A percentile compares a stretch with the other conserved stretches of the same genome.
These are phyloP conservation scores for Onygenales sp. DNA, from an alignment of 2,329 filamentous ascomycete genomes.

Conservation along the genomic window DNA sequence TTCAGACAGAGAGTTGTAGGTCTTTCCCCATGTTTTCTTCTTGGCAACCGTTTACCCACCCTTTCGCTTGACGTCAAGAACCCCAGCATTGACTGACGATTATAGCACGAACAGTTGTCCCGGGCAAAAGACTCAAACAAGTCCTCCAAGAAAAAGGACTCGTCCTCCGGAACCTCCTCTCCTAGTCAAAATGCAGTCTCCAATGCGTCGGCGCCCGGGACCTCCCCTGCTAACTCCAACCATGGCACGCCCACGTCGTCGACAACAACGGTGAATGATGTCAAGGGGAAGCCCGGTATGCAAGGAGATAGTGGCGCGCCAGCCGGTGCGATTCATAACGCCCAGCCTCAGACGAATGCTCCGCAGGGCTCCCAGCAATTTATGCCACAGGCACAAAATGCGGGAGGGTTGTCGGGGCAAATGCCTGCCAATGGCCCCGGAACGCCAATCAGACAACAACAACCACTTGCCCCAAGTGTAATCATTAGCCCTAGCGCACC, in stretches of 20 bases:
- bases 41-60: slow-evolving; percentile 3
- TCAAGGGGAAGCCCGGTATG: slow-evolving; percentile 64
- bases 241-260: slow-evolving; percentile 78
- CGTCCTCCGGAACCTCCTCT: slow-evolving; percentile 62
- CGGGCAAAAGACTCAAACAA: slow-evolving; percentile 81
- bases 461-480: slow-evolving; percentile 68
- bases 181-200: slow-evolving; percentile 49
- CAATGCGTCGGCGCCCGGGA: slow-evolving; percentile 22
- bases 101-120: slow-evolving; percentile 72
- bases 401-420: slow-evolving; percentile 23
- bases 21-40: slow-evolving; percentile 25
- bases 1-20: slow-evolving; percentile 96
- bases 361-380: slow-evolving; percentile 28
- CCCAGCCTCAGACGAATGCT: slow-evolving; percentile 19
- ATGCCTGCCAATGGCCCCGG: slow-evolving; percentile 42
- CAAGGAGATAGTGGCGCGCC: slow-evolving; percentile 25
- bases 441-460: slow-evolving; percentile 55
- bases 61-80: slow-evolving; percentile 8
- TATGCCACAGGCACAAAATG: slow-evolving; percentile 22
- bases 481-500: slow-evolving; percentile 91
- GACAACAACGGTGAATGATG: slow-evolving; percentile 74
- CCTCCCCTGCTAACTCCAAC: slow-evolving; percentile 52
- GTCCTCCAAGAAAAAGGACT: slow-evolving; percentile 57
- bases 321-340: slow-evolving; percentile 15
- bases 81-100: slow-evolving; percentile 35